phyloP scores from a whole-genome alignment of 352 stramenopile species.

The Phytophthora syringae region DNA sequence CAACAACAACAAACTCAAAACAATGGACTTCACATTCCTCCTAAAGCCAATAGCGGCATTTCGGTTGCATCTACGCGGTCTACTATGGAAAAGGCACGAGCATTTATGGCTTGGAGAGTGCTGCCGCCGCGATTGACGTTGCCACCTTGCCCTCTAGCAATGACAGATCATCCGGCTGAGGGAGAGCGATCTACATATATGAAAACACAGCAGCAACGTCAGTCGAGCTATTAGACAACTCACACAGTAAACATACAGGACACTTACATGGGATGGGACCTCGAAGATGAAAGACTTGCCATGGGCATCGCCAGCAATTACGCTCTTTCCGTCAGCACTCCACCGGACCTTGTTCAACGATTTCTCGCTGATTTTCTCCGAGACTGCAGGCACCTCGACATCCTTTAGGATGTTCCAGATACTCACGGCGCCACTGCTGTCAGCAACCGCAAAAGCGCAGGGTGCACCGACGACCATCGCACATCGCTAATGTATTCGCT shows the following conservation, averaged over 20 bases:
- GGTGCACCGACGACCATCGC: slow-evolving; percentile 82
- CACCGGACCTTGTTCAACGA: slow-evolving; percentile 88
- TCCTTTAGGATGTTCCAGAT: slow-evolving; percentile 90
- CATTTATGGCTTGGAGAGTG: slow-evolving; percentile 53
- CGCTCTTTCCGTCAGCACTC: slow-evolving; percentile 76
- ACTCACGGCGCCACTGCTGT: slow-evolving; percentile 72
- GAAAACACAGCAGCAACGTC: slow-evolving; percentile 9
- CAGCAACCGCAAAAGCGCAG: slow-evolving; percentile 81
- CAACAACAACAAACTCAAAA: slow-evolving; percentile 20
- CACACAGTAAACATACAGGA: slow-evolving; percentile 19
- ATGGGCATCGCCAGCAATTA: slow-evolving; percentile 81
- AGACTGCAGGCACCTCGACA: slow-evolving; percentile 74
- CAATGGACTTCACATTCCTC: slow-evolving; percentile 27
- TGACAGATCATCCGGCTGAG: slow-evolving; percentile 65
- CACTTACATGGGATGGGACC: slow-evolving; percentile 76
- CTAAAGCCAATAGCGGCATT: slow-evolving; percentile 17
- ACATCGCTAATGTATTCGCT: slow-evolving; percentile 92
- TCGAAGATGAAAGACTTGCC: slow-evolving; percentile 83
- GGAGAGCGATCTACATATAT: slow-evolving; percentile 60
- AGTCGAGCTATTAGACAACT: not conserved
- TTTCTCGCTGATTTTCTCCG: slow-evolving; percentile 72
- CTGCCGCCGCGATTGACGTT: slow-evolving; percentile 49
- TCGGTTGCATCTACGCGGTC: slow-evolving; percentile 20
- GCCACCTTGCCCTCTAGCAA: slow-evolving; percentile 74
- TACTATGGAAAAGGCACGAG: slow-evolving; percentile 17